A percentile compares a stretch with the other conserved stretches of the same genome.
Conservation (phyloP, 1,284 basidiomycete species). For the Porogramme epimiltina region DNA sequence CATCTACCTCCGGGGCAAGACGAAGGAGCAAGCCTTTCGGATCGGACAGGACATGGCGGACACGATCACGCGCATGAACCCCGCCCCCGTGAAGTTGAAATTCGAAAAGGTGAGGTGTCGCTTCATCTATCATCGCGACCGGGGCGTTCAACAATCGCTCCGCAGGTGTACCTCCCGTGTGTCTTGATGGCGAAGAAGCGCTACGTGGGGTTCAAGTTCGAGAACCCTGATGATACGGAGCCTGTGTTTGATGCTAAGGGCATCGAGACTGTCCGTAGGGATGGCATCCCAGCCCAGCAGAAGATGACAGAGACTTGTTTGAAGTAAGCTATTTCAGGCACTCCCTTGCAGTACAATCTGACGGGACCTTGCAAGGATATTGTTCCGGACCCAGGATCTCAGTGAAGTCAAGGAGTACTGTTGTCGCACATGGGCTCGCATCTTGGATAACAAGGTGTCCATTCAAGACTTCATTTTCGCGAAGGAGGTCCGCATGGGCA, state of each 20-base stretch:
- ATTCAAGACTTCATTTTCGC: constrained; percentile 94
- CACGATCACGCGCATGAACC: constrained; percentile 84
- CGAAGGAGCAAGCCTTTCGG: constrained; percentile 90
- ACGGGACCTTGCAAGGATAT: constrained; percentile 52
- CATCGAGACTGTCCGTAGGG: constrained; percentile 94
- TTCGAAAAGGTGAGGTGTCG: constrained; percentile 83
- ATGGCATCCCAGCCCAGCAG: constrained; percentile 84
- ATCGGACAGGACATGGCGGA: constrained; percentile 94
- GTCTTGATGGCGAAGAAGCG: constrained; percentile 96
- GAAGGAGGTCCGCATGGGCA: constrained; percentile 91
- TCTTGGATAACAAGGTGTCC: constrained; percentile 80
- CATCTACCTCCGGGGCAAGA: constrained; percentile 85
- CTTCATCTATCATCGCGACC: too few species aligned
- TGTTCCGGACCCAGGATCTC: constrained; percentile 89
- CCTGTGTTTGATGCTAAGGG: constrained; percentile 96
- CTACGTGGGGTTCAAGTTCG: constrained; percentile 96
- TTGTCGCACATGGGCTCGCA: constrained; percentile 82
- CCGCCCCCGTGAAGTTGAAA: constrained; percentile 91
- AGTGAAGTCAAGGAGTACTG: constrained; percentile 91
- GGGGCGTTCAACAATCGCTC: background rate
- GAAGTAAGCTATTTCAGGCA: constrained; percentile 57
- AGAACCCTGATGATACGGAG: constrained; percentile 76
- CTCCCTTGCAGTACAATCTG: background rate
- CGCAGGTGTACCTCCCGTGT: constrained; percentile 89
- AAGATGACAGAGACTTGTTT: constrained; percentile 89